Percentiles rank a stretch among this genome's conserved stretches.
Evolutionary conservation across 768 basidiomycete genomes (phyloP).

Genomic region (Neoboletus brunneissimus): DNA sequence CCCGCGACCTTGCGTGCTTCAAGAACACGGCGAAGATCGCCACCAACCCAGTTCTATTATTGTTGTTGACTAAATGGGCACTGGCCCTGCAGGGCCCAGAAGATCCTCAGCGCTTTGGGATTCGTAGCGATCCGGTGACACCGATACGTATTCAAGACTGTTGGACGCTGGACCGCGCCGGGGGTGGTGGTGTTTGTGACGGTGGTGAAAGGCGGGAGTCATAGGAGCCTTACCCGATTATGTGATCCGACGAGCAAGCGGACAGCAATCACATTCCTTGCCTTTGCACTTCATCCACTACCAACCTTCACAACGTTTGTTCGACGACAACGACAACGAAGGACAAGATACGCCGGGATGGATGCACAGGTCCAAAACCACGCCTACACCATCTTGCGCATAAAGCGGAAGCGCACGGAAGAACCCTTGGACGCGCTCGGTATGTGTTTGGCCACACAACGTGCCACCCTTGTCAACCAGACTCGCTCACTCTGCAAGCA

Average conservation of each 20-base stretch:
- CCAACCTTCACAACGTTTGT: background rate
- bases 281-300: conserved; percentile 1
- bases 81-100: background rate
- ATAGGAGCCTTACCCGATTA: conserved; percentile 3
- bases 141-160: background rate
- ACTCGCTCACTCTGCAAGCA: conserved; percentile 26
- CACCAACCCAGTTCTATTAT: background rate
- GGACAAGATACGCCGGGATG: conserved; percentile 16
- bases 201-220: background rate
- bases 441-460: conserved; percentile 33
- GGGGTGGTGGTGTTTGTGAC: background rate
- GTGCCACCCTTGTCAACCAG: conserved; percentile 12
- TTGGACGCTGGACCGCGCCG: background rate
- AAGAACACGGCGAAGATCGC: background rate
- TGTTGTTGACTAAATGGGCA: background rate
- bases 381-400: conserved; percentile 70
- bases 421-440: conserved; percentile 81
- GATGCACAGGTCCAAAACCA: conserved; percentile 28
- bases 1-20: background rate
- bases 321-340: background rate
- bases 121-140: background rate
- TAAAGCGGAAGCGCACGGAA: conserved; percentile 80
- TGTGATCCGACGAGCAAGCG: conserved; percentile 1
- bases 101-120: background rate
- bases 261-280: background rate